phyloP scores from a whole-genome alignment of 116 monocot species.

The Posidonia oceanica region DNA sequence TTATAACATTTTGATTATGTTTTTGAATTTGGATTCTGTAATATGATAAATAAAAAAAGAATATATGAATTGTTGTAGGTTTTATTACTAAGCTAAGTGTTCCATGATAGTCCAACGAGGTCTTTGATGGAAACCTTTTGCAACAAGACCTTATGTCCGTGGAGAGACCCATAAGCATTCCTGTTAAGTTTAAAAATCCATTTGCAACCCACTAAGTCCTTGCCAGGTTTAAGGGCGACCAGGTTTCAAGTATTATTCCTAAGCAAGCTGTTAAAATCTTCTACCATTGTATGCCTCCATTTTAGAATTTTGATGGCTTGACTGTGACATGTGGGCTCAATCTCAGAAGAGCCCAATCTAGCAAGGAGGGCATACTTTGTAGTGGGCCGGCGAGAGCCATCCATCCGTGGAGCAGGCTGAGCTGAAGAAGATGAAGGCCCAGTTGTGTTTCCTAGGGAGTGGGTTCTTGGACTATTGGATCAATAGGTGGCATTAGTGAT shows the following conservation, averaged over 20 bases:
- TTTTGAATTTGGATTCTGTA: too few relatives aligned
- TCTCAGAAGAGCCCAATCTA: background rate
- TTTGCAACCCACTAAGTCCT: background rate
- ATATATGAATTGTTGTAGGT: background rate
- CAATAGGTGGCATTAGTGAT: background rate
- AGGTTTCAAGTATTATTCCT: background rate
- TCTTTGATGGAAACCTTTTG: background rate
- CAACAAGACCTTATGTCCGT: background rate
- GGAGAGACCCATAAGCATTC: background rate
- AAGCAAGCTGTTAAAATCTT: background rate
- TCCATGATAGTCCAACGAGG: background rate
- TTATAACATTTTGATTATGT: too few relatives aligned
- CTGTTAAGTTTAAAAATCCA: background rate
- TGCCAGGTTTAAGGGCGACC: background rate
- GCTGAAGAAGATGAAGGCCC: too few relatives aligned
- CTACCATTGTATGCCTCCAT: background rate
- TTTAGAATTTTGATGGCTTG: background rate
- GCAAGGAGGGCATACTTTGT: background rate
- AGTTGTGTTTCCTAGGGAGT: too few relatives aligned
- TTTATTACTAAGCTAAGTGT: background rate
- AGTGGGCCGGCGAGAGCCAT: background rate
- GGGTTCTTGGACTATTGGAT: background rate
- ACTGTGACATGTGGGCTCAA: background rate
- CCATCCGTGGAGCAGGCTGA: background rate
- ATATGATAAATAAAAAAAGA: too few relatives aligned